phyloP scores from a whole-genome alignment of 805 yeast species.

The Nadsonia fulvescens region DNA sequence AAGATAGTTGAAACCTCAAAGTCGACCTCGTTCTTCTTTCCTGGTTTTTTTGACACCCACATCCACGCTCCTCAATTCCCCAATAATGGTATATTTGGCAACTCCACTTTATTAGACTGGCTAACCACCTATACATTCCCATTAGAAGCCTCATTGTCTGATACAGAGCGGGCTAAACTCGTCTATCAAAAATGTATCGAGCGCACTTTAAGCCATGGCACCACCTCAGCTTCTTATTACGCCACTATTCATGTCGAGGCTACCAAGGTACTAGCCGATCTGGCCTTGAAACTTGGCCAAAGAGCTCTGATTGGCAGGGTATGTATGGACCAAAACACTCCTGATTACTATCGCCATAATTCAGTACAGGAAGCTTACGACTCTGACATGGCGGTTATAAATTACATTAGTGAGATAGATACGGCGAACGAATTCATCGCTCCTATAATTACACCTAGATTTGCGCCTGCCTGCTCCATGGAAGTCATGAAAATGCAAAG shows the following conservation, averaged over 20 bases:
- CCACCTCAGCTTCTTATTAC: slow-evolving; percentile 83
- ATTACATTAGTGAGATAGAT: slow-evolving; percentile 36
- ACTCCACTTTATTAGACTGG: slow-evolving; percentile 79
- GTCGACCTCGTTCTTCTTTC: slow-evolving; percentile 39
- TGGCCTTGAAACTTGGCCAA: slow-evolving; percentile 53
- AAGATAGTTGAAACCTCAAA: slow-evolving; percentile 5
- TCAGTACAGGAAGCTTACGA: slow-evolving; percentile 33
- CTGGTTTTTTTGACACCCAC: slow-evolving; percentile 72
- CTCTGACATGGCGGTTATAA: slow-evolving; percentile 37
- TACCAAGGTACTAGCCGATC: slow-evolving; percentile 57
- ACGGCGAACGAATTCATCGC: slow-evolving; percentile 25
- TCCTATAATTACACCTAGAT: slow-evolving; percentile 82
- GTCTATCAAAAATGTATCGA: slow-evolving; percentile 53
- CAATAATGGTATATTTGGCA: slow-evolving; percentile 68
- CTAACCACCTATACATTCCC: slow-evolving; percentile 77
- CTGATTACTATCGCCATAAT: slow-evolving; percentile 45
- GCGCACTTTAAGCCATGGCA: slow-evolving; percentile 60
- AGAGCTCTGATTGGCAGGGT: slow-evolving; percentile 84
- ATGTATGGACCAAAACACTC: slow-evolving; percentile 79
- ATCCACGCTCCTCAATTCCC: slow-evolving; percentile 78
- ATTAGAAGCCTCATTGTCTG: slow-evolving; percentile 49
- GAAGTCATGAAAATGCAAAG: slow-evolving; percentile 50
- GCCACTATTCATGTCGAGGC: slow-evolving; percentile 74
- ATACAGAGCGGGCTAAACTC: slow-evolving; percentile 32
- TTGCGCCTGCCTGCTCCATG: slow-evolving; percentile 74